Base-by-base conservation (phyloP, 495 filamentous ascomycete species). In the Penicillium alfredii region DNA sequence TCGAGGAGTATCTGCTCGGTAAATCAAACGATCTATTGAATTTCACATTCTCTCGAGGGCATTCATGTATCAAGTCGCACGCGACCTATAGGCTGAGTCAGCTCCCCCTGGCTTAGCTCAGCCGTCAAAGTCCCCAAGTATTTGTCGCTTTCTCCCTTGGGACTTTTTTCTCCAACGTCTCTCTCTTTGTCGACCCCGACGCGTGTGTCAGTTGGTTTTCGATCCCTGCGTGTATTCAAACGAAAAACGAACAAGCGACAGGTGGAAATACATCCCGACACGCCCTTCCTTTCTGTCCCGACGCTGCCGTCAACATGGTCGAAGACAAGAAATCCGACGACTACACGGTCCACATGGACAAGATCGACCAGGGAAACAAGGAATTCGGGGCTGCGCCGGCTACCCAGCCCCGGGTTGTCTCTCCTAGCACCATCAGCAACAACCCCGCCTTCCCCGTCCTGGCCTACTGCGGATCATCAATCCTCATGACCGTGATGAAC, bases 401-500 rank as follows among this genome's bases (percentile, higher is more conserved):
- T 41, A 61, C 66, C 36, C 65, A 63, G 41, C 55, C 52, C 29
- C 67, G 53, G 27, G 56, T 42, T 24, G 30, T 50, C 11, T 53
- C 61, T 12, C 39, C 64, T 12, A 47, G 34, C 33, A 33, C 58
- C 10, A 30, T 82, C 28, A 66, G 78, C 42, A 86, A 83, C 53
- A 90, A 76, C 55, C 84, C 90, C 7, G 62, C 77, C 22, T 56
- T 92, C 6, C 84, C 90, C 7, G 85, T 99, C 45, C 55, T 95
- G 33, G 79, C 83, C 14, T 99, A 99, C 69, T 99, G 92, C 66
- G 73, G 79, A 49, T 83, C 92, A 33, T 96, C 89, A 4, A 99
- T 99, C 47, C 71, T 90, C 61, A 99, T 99, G 92, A 99, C 93
- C 24, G 82, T 94, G 15, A 94, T 92, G 66, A 99, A 99, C 69